These are phyloP conservation scores for Dipodascus geniculatus DNA, from an alignment of 805 yeast species.

Conservation along the genomic window DNA sequence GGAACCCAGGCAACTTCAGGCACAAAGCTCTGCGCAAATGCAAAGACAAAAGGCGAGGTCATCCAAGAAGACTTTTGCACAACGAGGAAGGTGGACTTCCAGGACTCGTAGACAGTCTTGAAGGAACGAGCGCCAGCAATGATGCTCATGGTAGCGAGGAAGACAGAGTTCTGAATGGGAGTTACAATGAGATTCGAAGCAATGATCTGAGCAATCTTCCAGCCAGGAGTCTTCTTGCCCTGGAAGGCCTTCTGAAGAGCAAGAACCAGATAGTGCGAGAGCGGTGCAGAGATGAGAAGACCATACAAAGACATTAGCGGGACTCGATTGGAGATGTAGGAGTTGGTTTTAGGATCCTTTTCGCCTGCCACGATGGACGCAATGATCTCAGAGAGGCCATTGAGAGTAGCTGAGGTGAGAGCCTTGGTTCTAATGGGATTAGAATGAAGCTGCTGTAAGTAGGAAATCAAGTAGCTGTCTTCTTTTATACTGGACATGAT, in stretches of 20 bases:
- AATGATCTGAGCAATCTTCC: constrained; percentile 26
- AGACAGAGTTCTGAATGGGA: constrained; percentile 24
- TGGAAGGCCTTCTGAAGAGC: constrained; percentile 26
- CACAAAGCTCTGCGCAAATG: constrained; percentile 27
- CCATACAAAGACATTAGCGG: constrained; percentile 30
- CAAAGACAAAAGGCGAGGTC: constrained; percentile 26
- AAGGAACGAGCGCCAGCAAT: constrained; percentile 26
- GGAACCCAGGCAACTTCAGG: constrained; percentile 32
- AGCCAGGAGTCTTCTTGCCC: constrained; percentile 18
- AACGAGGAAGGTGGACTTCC: constrained; percentile 22
- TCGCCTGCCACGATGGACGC: constrained; percentile 28
- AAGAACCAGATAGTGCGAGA: constrained; percentile 25
- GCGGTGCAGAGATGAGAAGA: constrained; percentile 26
- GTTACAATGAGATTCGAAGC: constrained; percentile 24
- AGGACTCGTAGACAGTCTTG: constrained; percentile 20
- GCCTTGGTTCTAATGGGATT: constrained; percentile 22
- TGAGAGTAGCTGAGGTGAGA: constrained; percentile 26
- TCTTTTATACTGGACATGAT: constrained; percentile 5
- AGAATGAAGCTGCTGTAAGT: constrained; percentile 9
- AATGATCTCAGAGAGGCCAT: constrained; percentile 24
- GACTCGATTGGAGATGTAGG: constrained; percentile 25
- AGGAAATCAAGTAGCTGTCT: constrained; percentile 1
- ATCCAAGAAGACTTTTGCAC: constrained; percentile 27
- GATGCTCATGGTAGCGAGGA: constrained; percentile 25
- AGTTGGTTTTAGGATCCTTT: constrained; percentile 23